Base-by-base conservation (phyloP, 495 filamentous ascomycete species). In the Pyrenula aspistea region DNA sequence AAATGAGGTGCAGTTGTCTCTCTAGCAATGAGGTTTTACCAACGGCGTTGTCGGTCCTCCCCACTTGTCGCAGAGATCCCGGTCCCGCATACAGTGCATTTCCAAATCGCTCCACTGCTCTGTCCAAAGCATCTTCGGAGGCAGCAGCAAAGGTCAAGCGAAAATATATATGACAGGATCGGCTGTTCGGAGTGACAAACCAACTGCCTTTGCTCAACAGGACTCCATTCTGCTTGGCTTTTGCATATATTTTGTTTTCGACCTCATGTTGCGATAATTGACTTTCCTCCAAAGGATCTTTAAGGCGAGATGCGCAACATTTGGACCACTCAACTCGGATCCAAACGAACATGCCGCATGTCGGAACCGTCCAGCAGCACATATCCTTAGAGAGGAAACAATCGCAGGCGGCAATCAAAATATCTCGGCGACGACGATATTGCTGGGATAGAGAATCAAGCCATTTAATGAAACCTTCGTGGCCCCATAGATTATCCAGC, bases 151-250 rank as follows among this genome's bases (percentile, higher is more conserved):
- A 61, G 10, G 59, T 55, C 59, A 57, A 42, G 4, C 59, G 59
- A 49, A 61, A 61, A 20, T 52, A 56, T 19, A 58, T n/a, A 20
- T 51, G 24, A 22, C 36, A 25, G 24, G 20, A 22, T 2, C 20
- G 51, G 8, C 22, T 51, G 1, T 36, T 55, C 3, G 23, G 12
- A 20, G 54, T 36, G 20, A 22, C 54, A 56, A 96, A 98, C 90
- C 89, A 97, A 59, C 83, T 90, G 2, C 93, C 93, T 47, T 84
- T 80, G 52, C 84, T 86, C 20, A 91, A 67, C 21, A 98, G 76
- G 24, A 91, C 87, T 25, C 85, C 81, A 55, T 83, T 77, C 2
- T 80, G 73, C 49, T 96, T 80, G 54, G 83, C 79, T 19, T 77
- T 73, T 53, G 84, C 62, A 76, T 92, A 96, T 4, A 24, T 24